Percentiles rank a stretch among this genome's conserved stretches.
These are phyloP conservation scores for Mortierella hygrophila DNA, from an alignment of 192 early-diverging fungal genomes.

Conservation along the genomic window DNA sequence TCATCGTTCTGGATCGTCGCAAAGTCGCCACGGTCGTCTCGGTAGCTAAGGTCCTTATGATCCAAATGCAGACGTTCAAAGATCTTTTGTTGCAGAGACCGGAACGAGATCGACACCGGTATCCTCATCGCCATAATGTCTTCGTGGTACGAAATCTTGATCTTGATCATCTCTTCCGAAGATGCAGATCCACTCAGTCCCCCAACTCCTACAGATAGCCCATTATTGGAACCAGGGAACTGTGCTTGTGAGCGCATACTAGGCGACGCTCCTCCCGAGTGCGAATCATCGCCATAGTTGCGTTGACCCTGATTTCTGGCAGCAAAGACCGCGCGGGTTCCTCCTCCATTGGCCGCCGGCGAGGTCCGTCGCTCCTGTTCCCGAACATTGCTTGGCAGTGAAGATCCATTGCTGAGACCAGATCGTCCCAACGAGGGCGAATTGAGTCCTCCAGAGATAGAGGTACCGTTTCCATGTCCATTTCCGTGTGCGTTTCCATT, in stretches of 20 bases:
- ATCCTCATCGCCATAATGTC: constrained; percentile 83
- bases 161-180: constrained; percentile 65
- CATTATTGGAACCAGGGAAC: neutral
- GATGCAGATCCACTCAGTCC: neutral
- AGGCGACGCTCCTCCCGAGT: constrained; percentile 20
- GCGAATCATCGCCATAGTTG: constrained; percentile 28
- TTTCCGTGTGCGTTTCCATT: neutral
- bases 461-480: neutral
- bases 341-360: neutral
- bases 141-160: constrained; percentile 77
- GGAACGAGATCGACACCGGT: constrained; percentile 66
- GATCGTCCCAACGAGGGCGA: constrained; percentile 22
- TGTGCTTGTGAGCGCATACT: constrained; percentile 26
- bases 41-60: constrained; percentile 24
- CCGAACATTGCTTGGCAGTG: neutral
- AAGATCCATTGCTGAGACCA: constrained; percentile 1
- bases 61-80: constrained; percentile 63
- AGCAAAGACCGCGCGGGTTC: neutral
- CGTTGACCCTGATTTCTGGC: constrained; percentile 14
- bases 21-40: constrained; percentile 43
- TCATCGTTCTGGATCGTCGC: constrained; percentile 23
- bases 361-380: constrained; percentile 32
- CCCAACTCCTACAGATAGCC: neutral
- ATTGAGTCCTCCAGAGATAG: neutral
- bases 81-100: constrained; percentile 69